Evolutionary conservation across 78 protist genomes (phyloP).

Genomic region (Speleostelium caveatum): DNA sequence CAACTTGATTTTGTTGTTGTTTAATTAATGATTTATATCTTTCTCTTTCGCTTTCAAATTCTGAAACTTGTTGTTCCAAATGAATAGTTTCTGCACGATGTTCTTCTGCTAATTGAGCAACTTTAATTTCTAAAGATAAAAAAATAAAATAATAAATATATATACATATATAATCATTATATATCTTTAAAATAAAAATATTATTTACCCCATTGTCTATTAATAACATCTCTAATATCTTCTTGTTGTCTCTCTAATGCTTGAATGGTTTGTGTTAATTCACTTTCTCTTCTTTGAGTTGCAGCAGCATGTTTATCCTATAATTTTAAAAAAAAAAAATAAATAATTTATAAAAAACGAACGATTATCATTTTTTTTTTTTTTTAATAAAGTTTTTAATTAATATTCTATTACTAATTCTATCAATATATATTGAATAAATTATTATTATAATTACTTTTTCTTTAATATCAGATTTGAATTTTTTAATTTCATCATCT

Average conservation of each 20-base stretch:
- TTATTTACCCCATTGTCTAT: constrained; percentile 81
- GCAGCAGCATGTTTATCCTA: constrained; percentile 37
- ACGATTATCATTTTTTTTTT: too few relatives aligned
- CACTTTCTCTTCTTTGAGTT: constrained; percentile 36
- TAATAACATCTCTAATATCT: constrained; percentile 70
- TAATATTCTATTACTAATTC: neutral
- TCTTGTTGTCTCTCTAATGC: constrained; percentile 60
- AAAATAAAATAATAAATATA: too few relatives aligned
- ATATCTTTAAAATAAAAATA: too few relatives aligned
- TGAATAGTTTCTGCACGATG: neutral
- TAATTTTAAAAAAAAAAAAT: neutral
- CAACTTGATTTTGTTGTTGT: neutral
- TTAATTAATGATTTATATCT: constrained; percentile 1
- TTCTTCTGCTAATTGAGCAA: constrained; percentile 38
- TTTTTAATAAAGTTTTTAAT: neutral
- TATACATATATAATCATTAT: too few relatives aligned
- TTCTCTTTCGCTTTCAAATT: constrained; percentile 32
- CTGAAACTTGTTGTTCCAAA: neutral
- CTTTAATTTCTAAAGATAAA: too few relatives aligned
- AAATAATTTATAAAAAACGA: too few relatives aligned
- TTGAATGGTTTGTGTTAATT: constrained; percentile 45
- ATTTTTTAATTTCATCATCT: constrained; percentile 64
- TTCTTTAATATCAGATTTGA: constrained; percentile 32
- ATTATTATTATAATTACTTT: constrained; percentile 17
- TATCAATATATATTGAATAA: neutral